These are phyloP conservation scores for Fusarium chaquense DNA, from an alignment of 2,329 filamentous ascomycete genomes.

Conservation along the genomic window DNA sequence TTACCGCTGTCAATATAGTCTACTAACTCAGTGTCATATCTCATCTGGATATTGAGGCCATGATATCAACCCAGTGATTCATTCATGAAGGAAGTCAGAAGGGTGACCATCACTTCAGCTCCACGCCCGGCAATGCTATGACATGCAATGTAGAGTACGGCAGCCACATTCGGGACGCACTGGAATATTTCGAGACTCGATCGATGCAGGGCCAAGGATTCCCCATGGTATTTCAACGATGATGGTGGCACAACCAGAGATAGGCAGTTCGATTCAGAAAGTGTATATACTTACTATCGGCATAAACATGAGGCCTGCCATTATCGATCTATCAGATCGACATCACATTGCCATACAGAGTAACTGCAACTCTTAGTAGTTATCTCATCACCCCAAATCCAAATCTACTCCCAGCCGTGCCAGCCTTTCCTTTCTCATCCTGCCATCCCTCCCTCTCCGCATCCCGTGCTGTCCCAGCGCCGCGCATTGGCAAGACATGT, in stretches of 20 bases:
- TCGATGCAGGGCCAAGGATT: slow-evolving; percentile 24
- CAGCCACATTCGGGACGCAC: slow-evolving; percentile 18
- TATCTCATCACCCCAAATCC: slow-evolving; percentile 1
- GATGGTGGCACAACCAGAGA: slow-evolving; percentile 15
- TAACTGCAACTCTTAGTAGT: neutral
- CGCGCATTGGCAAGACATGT: slow-evolving; percentile 43
- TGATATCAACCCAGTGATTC: neutral
- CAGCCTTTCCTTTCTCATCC: neutral
- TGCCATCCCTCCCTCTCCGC: slow-evolving; percentile 14
- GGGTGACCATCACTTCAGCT: slow-evolving; percentile 11
- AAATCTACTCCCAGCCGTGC: neutral
- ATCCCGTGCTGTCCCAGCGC: slow-evolving; percentile 42
- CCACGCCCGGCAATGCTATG: slow-evolving; percentile 7
- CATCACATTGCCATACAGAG: neutral
- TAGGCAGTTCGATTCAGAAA: slow-evolving; percentile 7
- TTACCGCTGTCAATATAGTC: neutral
- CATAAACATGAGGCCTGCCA: slow-evolving; percentile 30
- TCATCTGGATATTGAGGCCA: neutral
- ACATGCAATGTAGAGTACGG: slow-evolving; percentile 9
- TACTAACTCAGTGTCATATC: neutral
- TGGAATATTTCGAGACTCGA: neutral
- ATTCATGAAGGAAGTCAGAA: neutral
- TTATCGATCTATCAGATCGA: neutral
- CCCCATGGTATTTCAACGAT: slow-evolving; percentile 17
- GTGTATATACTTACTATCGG: slow-evolving; percentile 13